phyloP scores from a whole-genome alignment of 192 early-diverging fungal genomes.

The Nowakowskiella sp. region DNA sequence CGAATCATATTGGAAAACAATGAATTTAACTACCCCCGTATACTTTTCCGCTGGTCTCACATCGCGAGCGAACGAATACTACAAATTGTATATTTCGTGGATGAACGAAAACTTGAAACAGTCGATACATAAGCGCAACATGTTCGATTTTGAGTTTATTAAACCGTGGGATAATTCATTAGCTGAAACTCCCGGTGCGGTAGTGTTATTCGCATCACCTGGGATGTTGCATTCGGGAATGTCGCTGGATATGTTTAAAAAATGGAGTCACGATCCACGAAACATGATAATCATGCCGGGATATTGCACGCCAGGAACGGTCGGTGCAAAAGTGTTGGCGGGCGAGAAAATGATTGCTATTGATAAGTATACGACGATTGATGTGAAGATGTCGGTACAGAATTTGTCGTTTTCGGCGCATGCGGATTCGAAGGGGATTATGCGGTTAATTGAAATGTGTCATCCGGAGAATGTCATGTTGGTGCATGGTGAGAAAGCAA shows the following conservation, averaged over 20 bases:
- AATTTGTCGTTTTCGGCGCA: slow-evolving; percentile 96
- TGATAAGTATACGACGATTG: slow-evolving; percentile 56
- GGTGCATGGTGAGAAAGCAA: slow-evolving; percentile 88
- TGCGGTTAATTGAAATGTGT: slow-evolving; percentile 88
- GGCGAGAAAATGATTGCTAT: slow-evolving; percentile 81
- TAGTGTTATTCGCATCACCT: slow-evolving; percentile 94
- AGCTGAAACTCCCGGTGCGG: slow-evolving; percentile 72
- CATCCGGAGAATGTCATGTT: slow-evolving; percentile 56
- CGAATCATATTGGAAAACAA: slow-evolving; percentile 91
- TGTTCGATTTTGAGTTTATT: slow-evolving; percentile 96
- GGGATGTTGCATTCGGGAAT: slow-evolving; percentile 98
- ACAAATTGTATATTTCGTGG: slow-evolving; percentile 97
- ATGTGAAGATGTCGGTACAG: slow-evolving; percentile 86
- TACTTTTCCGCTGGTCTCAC: slow-evolving; percentile 95
- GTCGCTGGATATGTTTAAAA: slow-evolving; percentile 88
- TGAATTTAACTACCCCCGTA: slow-evolving; percentile 84
- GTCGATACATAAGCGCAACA: slow-evolving; percentile 83
- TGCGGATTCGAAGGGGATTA: slow-evolving; percentile 95
- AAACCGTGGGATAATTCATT: slow-evolving; percentile 66
- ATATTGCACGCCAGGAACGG: slow-evolving; percentile 93
- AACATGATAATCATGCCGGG: slow-evolving; percentile 99
- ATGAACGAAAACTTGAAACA: slow-evolving; percentile 95
- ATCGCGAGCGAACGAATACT: slow-evolving; percentile 88
- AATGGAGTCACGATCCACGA: slow-evolving; percentile 84
- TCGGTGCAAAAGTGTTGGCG: slow-evolving; percentile 86